These are phyloP conservation scores for Pyrenochaeta sp. DNA, from an alignment of 2,329 filamentous ascomycete genomes.

Conservation along the genomic window DNA sequence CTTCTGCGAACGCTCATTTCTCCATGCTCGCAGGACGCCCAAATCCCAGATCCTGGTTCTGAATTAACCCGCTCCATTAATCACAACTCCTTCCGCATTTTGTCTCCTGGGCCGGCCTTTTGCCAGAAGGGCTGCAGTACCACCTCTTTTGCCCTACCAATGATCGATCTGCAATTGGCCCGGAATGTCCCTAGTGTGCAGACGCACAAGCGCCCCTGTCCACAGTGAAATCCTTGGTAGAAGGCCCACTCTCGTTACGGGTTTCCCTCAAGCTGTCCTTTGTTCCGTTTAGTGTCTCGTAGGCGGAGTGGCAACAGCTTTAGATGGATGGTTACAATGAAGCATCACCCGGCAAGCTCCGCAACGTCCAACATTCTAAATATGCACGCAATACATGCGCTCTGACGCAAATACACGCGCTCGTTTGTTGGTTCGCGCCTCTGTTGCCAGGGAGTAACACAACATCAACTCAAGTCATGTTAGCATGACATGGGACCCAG, in stretches of 20 bases:
- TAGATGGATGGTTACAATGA: neutral
- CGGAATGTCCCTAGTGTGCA: constrained; percentile 15
- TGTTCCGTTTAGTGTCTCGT: constrained; percentile 24
- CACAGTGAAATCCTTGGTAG: neutral
- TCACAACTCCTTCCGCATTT: neutral
- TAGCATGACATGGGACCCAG: constrained; percentile 23
- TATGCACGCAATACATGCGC: neutral
- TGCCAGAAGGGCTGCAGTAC: constrained; percentile 29
- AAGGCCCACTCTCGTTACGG: neutral
- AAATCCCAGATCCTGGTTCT: neutral
- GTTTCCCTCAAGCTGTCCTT: constrained; percentile 3
- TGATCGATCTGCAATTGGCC: constrained; percentile 11
- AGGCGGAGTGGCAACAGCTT: constrained; percentile 1
- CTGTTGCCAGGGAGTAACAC: constrained; percentile 24
- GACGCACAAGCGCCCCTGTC: constrained; percentile 3
- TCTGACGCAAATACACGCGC: neutral
- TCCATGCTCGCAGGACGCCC: neutral
- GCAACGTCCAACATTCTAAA: neutral
- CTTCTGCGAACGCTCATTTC: neutral
- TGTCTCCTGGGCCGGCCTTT: constrained; percentile 22
- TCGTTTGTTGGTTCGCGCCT: neutral
- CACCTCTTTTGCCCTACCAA: constrained; percentile 30
- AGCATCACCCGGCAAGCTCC: neutral
- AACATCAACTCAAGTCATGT: constrained; percentile 26
- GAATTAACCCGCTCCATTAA: neutral